phyloP scores from a whole-genome alignment of 495 filamentous ascomycete species.

The Penicillium cosmopolitanum region DNA sequence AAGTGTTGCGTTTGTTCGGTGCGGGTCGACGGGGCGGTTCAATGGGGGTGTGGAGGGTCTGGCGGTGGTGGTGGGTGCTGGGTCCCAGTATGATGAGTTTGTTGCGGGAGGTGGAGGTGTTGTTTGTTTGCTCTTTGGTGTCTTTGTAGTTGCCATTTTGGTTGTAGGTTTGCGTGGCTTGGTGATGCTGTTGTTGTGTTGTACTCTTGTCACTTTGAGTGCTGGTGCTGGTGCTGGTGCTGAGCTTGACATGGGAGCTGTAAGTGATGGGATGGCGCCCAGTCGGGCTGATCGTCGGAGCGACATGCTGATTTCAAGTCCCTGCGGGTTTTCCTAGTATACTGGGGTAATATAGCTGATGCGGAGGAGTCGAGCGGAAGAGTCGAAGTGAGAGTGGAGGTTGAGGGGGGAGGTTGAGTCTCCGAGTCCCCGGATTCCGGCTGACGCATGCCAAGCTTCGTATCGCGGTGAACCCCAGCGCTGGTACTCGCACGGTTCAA shows the following conservation, averaged over 20 bases:
- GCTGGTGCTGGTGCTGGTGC: slow-evolving; percentile 10
- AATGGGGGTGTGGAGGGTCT: slow-evolving; percentile 44
- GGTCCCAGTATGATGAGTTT: slow-evolving; percentile 31
- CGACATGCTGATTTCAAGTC: slow-evolving; percentile 46
- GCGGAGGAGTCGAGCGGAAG: not conserved
- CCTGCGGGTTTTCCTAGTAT: not conserved
- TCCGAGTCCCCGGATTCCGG: slow-evolving; percentile 11
- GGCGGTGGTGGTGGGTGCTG: slow-evolving; percentile 24
- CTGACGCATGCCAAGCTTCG: slow-evolving; percentile 15
- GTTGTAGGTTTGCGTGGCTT: slow-evolving; percentile 38
- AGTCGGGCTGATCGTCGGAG: slow-evolving; percentile 62
- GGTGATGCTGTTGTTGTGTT: slow-evolving; percentile 32
- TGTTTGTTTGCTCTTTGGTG: not conserved
- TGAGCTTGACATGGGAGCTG: slow-evolving; percentile 38
- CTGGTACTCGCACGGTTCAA: slow-evolving; percentile 8
- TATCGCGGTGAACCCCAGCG: not conserved
- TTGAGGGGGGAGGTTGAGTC: not conserved
- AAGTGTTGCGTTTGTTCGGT: slow-evolving; percentile 74
- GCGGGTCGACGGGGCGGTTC: slow-evolving; percentile 63
- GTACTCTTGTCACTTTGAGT: slow-evolving; percentile 28
- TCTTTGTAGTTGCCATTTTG: slow-evolving; percentile 25
- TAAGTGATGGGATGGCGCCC: slow-evolving; percentile 41
- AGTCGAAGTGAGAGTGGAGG: not conserved
- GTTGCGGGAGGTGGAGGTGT: not conserved
- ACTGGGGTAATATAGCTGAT: not conserved